Evolutionary conservation across 768 basidiomycete genomes (phyloP), one percentile per base, ranked within the genome.

Genomic region (Coprinopsis strossmayeri): DNA sequence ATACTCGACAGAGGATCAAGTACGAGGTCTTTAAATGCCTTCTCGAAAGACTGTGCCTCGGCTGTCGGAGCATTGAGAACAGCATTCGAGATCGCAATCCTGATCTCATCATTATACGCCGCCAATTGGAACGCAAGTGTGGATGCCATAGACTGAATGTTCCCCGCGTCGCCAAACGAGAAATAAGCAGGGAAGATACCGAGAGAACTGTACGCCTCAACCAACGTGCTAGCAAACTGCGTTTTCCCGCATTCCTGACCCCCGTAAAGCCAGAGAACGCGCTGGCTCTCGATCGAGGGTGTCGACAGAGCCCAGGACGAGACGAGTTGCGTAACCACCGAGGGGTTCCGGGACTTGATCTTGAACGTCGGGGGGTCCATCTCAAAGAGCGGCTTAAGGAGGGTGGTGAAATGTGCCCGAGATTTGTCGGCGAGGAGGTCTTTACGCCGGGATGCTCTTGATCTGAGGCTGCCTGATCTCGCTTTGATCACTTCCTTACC

Each of bases 61-160:
- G 43, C 34, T 18, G 30, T 7, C 12, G 20, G 39, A 12, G 30
- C n/a, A 2, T 23, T 4, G 28, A 26, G 20, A n/a, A 25, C 41
- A 24, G 40, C 41, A 25, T 26, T 42, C 5, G 41, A 5, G 4
- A 49, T 21, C 17, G 17, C 15, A 12, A 5, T 11, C 24, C 11
- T 20, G 3, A 50, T 21, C 23, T 34, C 42, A 3, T 50, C 35
- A n/a, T 44, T 34, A 26, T 50, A 50, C n/a, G 49, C 41, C 2
- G 49, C 42, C 13, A 50, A 24, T 20, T 50, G 49, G 34, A 50
- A 50, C 23, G 49, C 49, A 9, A 50, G 18, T 2, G 41, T 45
- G 34, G n/a, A 9, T 1, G 34, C 26, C 41, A 50, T 34, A 30
- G n/a, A 12, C 2, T 34, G 28, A 7, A 5, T 18, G 23, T 42